Base-by-base conservation (phyloP, 2,329 filamentous ascomycete genomes). In the Aspergillus sp. region DNA sequence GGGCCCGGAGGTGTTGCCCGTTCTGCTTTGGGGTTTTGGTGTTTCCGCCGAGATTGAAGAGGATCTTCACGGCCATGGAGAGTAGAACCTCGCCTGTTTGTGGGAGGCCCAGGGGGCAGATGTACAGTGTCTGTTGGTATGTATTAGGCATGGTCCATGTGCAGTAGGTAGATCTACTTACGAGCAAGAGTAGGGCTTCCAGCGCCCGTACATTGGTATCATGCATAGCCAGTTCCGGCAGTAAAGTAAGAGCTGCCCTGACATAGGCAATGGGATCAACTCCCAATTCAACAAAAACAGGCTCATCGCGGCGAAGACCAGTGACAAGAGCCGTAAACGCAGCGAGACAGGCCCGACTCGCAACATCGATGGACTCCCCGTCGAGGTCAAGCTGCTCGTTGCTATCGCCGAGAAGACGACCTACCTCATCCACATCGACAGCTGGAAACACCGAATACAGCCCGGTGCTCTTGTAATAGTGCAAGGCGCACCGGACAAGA, bases 301-400 rank as follows among this genome's bases (percentile, higher is more conserved):
- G 62, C 7, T 67, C 62, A 53, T 65, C 55, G 4, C 58, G 58
- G 38, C 62, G 66, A 13, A 68, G 58, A 11, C 56, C 54, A 11
- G 62, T 64, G n/a, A 69, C 59, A 36, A 66, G 60, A 9, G 67
- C 67, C 1, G 66, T 64, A 17, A 69, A 67, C 4, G 65, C 62
- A 7, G 57, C 57, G 1, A 68, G 53, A 58, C 64, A 65, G 11
- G 64, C 67, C 6, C 57, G 52, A 30, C 61, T 61, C 2, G 63
- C 51, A 2, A 57, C 52, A 13, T 55, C 57, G n/a, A 43, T 45
- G 4, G 51, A 41, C 8, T 56, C 36, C 5, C 50, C 24, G 2
- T 34, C 53, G 26, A 53, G 53, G 5, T 57, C 42, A n/a, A 8
- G 15, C n/a, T n/a, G n/a, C n/a, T n/a, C n/a, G 5, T 42, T 3